Base-by-base conservation (phyloP, 2,329 filamentous ascomycete genomes). In the Diaporthe batatas region DNA sequence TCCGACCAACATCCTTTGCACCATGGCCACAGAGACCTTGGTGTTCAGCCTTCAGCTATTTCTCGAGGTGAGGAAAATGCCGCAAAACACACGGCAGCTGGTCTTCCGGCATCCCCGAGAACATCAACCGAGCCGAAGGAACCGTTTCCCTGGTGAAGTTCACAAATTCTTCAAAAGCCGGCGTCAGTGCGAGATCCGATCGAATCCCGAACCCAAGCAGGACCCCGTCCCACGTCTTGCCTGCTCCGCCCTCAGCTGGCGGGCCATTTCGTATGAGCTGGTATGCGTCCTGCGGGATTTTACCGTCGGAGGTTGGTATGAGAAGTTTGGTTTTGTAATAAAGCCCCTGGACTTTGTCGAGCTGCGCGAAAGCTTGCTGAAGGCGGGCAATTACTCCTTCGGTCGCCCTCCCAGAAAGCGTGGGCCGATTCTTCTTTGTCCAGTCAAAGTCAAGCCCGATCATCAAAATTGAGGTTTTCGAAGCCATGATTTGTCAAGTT, bases 381-480 rank as follows among this genome's bases (percentile, higher is more conserved):
- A 58, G 55, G 11, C 32, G 21, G 0, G 12, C 34, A n/a, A 25
- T 39, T 39, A 58, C 39, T 23, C 23, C 55, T 21, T 58, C 34
- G 55, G 34, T 6, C 6, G 6, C 6, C 16, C 32, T n/a, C 5
- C 55, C 34, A 21, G 1, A n/a, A 21, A 59, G 55, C 12, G 0
- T 2, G 12, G 34, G 55, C 16, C 34, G 55, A 25, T 58, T n/a
- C 34, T 58, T 14, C 5, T 4, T 58, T 23, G n/a, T 3, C 55
- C 55, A 59, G n/a, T 59, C n/a, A 6, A 59, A 59, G 12, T 59
- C 55, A 10, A 59, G 55, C 34, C 55, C 55, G 2, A 59, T 16
- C 0, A 42, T 4, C 10, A 42, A 25, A 21, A 59, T 6, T 39
- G 55, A 25, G 1, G 34, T 59, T 6, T 42, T 59, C 12, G 8